These are phyloP conservation scores for Penicillium crustosum DNA, from an alignment of 2,329 filamentous ascomycete genomes.

Conservation along the genomic window DNA sequence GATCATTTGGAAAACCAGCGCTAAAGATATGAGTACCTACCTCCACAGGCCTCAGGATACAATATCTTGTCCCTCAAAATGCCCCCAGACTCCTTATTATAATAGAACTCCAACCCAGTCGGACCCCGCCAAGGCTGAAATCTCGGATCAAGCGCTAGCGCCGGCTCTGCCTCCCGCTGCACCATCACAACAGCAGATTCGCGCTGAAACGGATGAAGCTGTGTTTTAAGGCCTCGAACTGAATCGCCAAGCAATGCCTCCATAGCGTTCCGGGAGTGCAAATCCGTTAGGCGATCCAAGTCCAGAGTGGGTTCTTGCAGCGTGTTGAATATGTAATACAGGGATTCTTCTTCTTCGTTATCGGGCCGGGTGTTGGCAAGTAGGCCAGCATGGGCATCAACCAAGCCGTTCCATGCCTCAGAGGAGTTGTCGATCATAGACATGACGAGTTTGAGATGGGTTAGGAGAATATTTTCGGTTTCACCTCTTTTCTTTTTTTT, in stretches of 20 bases:
- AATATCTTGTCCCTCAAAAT: slow-evolving; percentile 65
- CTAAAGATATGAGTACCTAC: slow-evolving; percentile 42
- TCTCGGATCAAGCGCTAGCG: slow-evolving; percentile 69
- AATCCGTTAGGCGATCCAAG: slow-evolving; percentile 31
- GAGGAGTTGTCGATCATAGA: slow-evolving; percentile 40
- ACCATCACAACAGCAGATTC: slow-evolving; percentile 81
- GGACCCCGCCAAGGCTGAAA: slow-evolving; percentile 63
- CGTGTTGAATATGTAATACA: slow-evolving; percentile 54
- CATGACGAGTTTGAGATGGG: slow-evolving; percentile 36
- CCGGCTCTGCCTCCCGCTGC: slow-evolving; percentile 69
- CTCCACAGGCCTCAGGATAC: slow-evolving; percentile 74
- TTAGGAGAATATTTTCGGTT: not conserved
- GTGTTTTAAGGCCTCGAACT: slow-evolving; percentile 51
- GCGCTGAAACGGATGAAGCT: slow-evolving; percentile 75
- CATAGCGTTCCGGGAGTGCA: slow-evolving; percentile 39
- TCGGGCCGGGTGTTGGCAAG: slow-evolving; percentile 13
- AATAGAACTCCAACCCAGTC: slow-evolving; percentile 64
- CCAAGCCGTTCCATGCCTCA: slow-evolving; percentile 41
- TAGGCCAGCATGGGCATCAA: slow-evolving; percentile 6
- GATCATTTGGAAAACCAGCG: not conserved
- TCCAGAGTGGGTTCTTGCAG: slow-evolving; percentile 42
- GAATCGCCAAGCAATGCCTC: slow-evolving; percentile 33
- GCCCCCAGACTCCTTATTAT: slow-evolving; percentile 62
- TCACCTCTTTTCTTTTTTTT: not conserved
- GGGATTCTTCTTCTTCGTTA: slow-evolving; percentile 41